These are phyloP conservation scores for Hymenochaete sp. DNA, from an alignment of 1,284 basidiomycete genomes.

Conservation along the genomic window DNA sequence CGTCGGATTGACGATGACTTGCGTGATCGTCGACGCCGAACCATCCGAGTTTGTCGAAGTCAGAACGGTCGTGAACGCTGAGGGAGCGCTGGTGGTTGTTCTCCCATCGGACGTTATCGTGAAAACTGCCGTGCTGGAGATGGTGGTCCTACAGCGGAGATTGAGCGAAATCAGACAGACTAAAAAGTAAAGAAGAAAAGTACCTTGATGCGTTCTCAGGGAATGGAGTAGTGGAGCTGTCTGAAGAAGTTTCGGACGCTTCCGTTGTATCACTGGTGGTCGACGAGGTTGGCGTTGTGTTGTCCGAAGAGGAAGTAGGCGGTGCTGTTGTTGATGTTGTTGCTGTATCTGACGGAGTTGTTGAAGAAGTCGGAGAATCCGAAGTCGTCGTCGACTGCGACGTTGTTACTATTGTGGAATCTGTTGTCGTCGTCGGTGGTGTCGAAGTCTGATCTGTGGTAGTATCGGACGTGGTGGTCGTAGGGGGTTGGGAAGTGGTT, in stretches of 20 bases:
- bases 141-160: constrained; percentile 40
- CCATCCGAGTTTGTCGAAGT: constrained; percentile 49
- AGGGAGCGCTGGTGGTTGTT: constrained; percentile 41
- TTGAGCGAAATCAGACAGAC: constrained; percentile 9
- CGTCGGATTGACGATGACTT: constrained; percentile 52
- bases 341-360: constrained; percentile 1
- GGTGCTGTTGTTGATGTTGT: constrained; percentile 16
- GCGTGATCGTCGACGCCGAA: constrained; percentile 44
- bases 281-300: constrained; percentile 19
- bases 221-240: constrained; percentile 5
- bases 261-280: constrained; percentile 18
- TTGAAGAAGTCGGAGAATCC: constrained; percentile 1
- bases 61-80: constrained; percentile 45
- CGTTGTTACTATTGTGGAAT: constrained; percentile 16
- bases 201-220: neutral
- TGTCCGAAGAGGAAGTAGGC: constrained; percentile 17
- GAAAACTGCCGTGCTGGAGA: constrained; percentile 42
- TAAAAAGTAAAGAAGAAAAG: neutral
- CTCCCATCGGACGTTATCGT: constrained; percentile 51
- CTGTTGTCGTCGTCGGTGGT: constrained; percentile 14
- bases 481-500: constrained; percentile 20
- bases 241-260: constrained; percentile 17
- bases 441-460: constrained; percentile 20
- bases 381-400: constrained; percentile 16
- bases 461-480: constrained; percentile 18